phyloP scores from a whole-genome alignment of 768 basidiomycete genomes.

The Mycena olivaceomarginata region DNA sequence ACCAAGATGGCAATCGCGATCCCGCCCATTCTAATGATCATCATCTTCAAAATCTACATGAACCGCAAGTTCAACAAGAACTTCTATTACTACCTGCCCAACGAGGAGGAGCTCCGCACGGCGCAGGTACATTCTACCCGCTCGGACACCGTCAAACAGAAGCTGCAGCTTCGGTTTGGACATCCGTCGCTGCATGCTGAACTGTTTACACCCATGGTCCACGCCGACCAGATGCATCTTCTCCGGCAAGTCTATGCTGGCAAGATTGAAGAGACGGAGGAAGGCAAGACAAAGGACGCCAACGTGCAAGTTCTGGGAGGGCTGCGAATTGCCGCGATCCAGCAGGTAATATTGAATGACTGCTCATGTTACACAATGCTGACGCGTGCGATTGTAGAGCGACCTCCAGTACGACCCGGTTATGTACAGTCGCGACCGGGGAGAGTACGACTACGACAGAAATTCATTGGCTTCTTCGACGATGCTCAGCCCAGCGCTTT shows the following conservation, averaged over 20 bases:
- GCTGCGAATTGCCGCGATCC: slow-evolving; percentile 46
- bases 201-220: slow-evolving; percentile 83
- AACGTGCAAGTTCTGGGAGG: slow-evolving; percentile 46
- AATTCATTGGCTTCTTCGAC: slow-evolving; percentile 68
- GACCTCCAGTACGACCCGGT: slow-evolving; percentile 77
- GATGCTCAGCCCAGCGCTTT: slow-evolving; percentile 31
- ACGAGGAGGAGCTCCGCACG: slow-evolving; percentile 75
- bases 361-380: slow-evolving; percentile 12
- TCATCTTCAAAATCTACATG: slow-evolving; percentile 85
- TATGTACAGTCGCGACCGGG: slow-evolving; percentile 75
- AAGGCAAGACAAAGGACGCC: slow-evolving; percentile 5
- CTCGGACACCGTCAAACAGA: slow-evolving; percentile 73
- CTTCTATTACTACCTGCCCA: slow-evolving; percentile 85
- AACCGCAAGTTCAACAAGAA: slow-evolving; percentile 72
- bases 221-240: slow-evolving; percentile 53
- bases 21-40: slow-evolving; percentile 80
- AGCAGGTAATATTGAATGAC: slow-evolving; percentile 43
- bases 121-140: slow-evolving; percentile 78
- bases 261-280: slow-evolving; percentile 31
- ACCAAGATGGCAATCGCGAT: slow-evolving; percentile 79
- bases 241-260: slow-evolving; percentile 38
- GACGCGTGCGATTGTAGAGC: slow-evolving; percentile 51
- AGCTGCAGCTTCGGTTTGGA: slow-evolving; percentile 87
- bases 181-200: slow-evolving; percentile 87
- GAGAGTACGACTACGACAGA: slow-evolving; percentile 81